Base-by-base conservation (phyloP, 1,139 yeast genomes). In the Yamadazyma membranifaciens region DNA sequence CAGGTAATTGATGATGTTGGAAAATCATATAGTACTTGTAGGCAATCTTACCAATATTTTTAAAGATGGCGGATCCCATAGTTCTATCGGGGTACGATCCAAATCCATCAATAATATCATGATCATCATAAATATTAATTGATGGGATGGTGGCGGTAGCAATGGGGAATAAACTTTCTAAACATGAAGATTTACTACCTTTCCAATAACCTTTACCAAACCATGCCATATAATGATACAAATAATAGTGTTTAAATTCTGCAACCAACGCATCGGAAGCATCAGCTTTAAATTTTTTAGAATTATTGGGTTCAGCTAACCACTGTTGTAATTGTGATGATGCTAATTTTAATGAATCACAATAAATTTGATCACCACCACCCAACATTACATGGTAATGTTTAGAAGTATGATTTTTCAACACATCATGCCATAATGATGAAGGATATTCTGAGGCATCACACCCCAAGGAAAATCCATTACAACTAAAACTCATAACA, bases 371-470 rank as follows among this genome's bases (percentile, higher is more conserved):
- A 61, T 92, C 98, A 27, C 98, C 98, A 37, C 98, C 98, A 15
- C 98, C 98, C 33, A 91, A 69, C 95, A 91, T 89, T 5, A 88
- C 97, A 58, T 92, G 97, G 64, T 87, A 88, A 37, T 83, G 91
- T 7, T 56, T 49, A 5, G 65, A 55, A 10, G 47, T 14, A 57
- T 89, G 96, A 49, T 80, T 80, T 24, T 75, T 68, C 54, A 91
- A 56, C 3, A 91, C 95, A 57, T 92, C 96, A 38, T 68, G 73
- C 98, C 98, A 92, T 50, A 91, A 65, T 4, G 88, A 82, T 11
- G 91, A 87, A 45, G 80, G 77, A 63, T 81, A 91, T 12, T 66
- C 65, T 2, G 66, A 56, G 1, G 96, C 81, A 44, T 82, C 87
- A 2, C 87, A 84, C 3, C 76, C 78, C 39, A 87, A 62, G 1